These are phyloP conservation scores for Penicillium sp. DNA, from an alignment of 2,329 filamentous ascomycete genomes.

Conservation along the genomic window DNA sequence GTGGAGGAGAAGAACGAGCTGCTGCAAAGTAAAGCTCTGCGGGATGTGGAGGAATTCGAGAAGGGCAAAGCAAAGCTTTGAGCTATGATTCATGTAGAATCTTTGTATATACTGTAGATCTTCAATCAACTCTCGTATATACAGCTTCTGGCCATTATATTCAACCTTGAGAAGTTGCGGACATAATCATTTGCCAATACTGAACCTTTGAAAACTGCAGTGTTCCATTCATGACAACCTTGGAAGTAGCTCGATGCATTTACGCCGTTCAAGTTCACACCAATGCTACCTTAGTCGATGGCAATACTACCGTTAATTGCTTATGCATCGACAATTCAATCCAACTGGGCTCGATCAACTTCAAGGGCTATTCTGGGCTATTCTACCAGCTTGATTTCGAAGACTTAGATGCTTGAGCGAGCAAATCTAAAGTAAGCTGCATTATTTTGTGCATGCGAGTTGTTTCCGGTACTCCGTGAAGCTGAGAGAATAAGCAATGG, in stretches of 20 bases:
- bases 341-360: background rate
- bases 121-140: background rate
- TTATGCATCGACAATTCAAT: background rate
- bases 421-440: background rate
- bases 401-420: background rate
- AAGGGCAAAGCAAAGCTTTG: conserved; percentile 32
- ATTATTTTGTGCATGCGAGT: background rate
- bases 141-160: background rate
- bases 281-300: background rate
- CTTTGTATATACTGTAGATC: background rate
- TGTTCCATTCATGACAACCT: background rate
- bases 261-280: background rate
- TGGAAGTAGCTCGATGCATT: background rate
- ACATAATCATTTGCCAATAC: background rate
- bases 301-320: background rate
- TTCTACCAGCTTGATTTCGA: background rate
- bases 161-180: background rate
- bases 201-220: background rate
- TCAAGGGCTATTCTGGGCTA: background rate
- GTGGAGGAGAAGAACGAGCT: conserved; percentile 48
- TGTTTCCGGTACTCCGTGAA: background rate
- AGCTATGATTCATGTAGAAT: background rate
- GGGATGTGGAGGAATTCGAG: conserved; percentile 51
- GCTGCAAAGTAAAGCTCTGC: conserved; percentile 40
- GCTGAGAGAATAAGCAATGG: background rate